Percentiles rank a stretch among this genome's conserved stretches.
These are phyloP conservation scores for Metschnikowia rubicola DNA, from an alignment of 805 yeast species.

Conservation along the genomic window DNA sequence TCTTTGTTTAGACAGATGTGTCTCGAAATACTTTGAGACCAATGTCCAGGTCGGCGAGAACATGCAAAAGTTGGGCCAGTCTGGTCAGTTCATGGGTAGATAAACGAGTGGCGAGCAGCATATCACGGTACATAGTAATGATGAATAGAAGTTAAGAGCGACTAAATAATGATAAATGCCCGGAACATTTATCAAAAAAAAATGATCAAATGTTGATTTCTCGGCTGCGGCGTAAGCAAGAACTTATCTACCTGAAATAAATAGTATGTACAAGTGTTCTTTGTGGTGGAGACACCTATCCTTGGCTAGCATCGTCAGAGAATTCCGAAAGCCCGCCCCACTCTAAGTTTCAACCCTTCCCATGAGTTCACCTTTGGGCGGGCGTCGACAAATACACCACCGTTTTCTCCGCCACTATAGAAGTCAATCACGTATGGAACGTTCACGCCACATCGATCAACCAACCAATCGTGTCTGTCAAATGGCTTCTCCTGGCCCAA, in stretches of 20 bases:
- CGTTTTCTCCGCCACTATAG: conserved; percentile 44
- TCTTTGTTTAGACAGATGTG: conserved; percentile 92
- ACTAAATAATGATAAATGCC: not conserved
- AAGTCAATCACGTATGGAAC: conserved; percentile 93
- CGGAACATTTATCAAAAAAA: no score
- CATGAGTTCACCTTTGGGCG: conserved; percentile 82
- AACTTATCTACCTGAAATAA: no score
- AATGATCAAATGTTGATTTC: no score
- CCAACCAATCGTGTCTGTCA: conserved; percentile 94
- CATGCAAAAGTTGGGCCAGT: conserved; percentile 47
- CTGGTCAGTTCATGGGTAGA: conserved; percentile 47
- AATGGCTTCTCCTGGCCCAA: conserved; percentile 79
- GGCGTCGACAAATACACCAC: conserved; percentile 77
- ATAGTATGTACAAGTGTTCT: no score
- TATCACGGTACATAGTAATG: conserved; percentile 4
- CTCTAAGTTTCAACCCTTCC: conserved; percentile 77
- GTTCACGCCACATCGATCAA: conserved; percentile 77
- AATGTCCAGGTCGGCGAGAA: conserved; percentile 91
- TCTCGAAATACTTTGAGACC: conserved; percentile 89
- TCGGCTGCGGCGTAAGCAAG: no score
- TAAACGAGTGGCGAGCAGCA: conserved; percentile 7
- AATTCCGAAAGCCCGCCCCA: conserved; percentile 56
- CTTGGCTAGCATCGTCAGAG: not conserved
- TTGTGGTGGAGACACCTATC: not conserved
- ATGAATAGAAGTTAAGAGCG: conserved; percentile 4